Evolutionary conservation across 805 yeast species (phyloP).

Genomic region (Komagataella populi): DNA sequence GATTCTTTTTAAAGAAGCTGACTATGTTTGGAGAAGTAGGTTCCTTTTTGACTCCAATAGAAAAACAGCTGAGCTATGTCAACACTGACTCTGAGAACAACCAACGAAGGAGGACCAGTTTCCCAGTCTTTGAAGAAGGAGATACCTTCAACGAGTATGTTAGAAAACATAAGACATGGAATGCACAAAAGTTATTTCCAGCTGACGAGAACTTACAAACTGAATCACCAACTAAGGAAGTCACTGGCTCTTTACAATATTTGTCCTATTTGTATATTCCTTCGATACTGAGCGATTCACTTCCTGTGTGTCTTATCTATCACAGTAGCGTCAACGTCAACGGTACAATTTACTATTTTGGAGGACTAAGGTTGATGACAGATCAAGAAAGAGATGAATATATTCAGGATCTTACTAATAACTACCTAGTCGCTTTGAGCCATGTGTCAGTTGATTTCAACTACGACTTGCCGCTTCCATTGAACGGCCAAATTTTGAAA

Average conservation of each 20-base stretch:
- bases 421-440: slow-evolving; percentile 17
- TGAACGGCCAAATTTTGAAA: slow-evolving; percentile 24
- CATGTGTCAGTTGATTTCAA: slow-evolving; percentile 16
- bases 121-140: background rate
- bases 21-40: background rate
- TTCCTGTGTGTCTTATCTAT: background rate
- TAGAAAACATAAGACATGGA: background rate
- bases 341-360: slow-evolving; percentile 21
- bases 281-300: background rate
- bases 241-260: background rate
- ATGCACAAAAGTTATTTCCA: background rate
- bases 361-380: slow-evolving; percentile 24
- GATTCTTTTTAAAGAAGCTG: too few relatives aligned
- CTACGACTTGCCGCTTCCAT: slow-evolving; percentile 31
- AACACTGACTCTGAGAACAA: background rate
- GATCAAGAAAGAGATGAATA: slow-evolving; percentile 11
- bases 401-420: slow-evolving; percentile 14
- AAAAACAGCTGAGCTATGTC: background rate
- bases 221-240: background rate
- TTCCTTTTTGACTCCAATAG: background rate
- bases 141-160: background rate
- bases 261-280: background rate
- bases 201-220: background rate
- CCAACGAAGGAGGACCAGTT: background rate
- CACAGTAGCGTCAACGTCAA: slow-evolving; percentile 9